Evolutionary conservation across 2,329 filamentous ascomycete species (phyloP).

Genomic region (Acephala macrosclerotiorum): DNA sequence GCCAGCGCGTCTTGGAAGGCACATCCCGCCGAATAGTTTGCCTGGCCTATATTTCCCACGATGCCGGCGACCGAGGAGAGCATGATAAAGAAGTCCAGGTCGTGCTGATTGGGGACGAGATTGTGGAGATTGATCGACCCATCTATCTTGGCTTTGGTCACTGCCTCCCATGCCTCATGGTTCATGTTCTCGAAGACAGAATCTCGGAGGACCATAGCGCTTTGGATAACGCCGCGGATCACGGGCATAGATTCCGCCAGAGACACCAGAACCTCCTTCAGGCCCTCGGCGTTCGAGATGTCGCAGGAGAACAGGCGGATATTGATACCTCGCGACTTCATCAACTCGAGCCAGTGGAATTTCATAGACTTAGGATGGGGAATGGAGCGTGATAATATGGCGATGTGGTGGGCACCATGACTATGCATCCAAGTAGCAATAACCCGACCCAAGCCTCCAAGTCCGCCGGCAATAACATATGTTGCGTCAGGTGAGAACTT

Average conservation of each 20-base stretch:
- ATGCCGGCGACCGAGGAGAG: conserved; percentile 47
- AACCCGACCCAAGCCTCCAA: conserved; percentile 48
- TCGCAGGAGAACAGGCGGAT: conserved; percentile 8
- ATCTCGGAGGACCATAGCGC: conserved; percentile 9
- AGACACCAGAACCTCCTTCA: conserved; percentile 8
- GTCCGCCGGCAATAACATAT: conserved; percentile 48
- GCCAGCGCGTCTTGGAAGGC: too few species aligned
- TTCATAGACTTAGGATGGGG: neutral
- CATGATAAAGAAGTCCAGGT: conserved; percentile 51
- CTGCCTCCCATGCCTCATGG: neutral
- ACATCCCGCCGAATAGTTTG: conserved; percentile 43
- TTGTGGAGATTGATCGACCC: conserved; percentile 45
- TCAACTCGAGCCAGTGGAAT: neutral
- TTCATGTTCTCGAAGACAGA: conserved; percentile 9
- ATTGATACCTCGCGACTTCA: conserved; percentile 12
- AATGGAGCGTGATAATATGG: conserved; percentile 9
- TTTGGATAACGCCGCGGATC: conserved; percentile 9
- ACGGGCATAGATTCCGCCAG: neutral
- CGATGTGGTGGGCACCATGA: conserved; percentile 13
- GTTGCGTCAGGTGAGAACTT: conserved; percentile 10
- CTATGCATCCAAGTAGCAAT: conserved; percentile 37
- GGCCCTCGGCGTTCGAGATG: conserved; percentile 1
- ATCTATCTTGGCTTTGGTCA: conserved; percentile 43
- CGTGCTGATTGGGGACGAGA: conserved; percentile 41
- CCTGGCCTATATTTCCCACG: conserved; percentile 45